phyloP scores from a whole-genome alignment of 75 land plant genomes.

The Chamaecyparis obtusa region DNA sequence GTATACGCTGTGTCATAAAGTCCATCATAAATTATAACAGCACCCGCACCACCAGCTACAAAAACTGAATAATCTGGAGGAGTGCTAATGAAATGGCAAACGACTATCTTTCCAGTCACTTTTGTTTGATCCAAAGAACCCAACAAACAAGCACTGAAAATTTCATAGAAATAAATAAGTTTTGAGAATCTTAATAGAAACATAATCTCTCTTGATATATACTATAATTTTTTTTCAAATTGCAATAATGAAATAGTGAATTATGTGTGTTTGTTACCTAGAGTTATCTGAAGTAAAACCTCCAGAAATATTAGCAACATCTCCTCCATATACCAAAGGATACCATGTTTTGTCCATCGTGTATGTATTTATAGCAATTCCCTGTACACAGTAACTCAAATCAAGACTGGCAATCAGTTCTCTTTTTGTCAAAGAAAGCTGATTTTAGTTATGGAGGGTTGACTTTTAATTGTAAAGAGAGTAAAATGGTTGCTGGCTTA shows the following conservation, averaged over 20 bases:
- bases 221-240: no score
- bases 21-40: neutral
- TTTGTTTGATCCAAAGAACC: slow-evolving; percentile 22
- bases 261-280: neutral
- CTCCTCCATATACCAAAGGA: slow-evolving; percentile 16
- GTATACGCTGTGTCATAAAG: neutral
- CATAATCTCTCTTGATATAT: no score
- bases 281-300: neutral
- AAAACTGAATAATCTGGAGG: neutral
- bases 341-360: neutral
- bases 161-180: neutral
- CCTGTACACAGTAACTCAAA: neutral
- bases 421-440: no score
- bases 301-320: neutral
- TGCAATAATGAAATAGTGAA: no score
- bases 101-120: slow-evolving; percentile 33
- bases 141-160: slow-evolving; percentile 15
- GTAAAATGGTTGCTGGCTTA: no score
- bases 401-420: no score
- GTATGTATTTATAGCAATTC: slow-evolving; percentile 1
- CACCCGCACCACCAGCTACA: slow-evolving; percentile 35
- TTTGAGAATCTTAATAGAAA: neutral
- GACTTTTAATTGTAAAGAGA: no score
- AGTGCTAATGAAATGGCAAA: slow-evolving; percentile 10
- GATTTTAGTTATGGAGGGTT: no score